These are phyloP conservation scores for Aspergillus texensis DNA, from an alignment of 2,329 filamentous ascomycete genomes.

Conservation along the genomic window DNA sequence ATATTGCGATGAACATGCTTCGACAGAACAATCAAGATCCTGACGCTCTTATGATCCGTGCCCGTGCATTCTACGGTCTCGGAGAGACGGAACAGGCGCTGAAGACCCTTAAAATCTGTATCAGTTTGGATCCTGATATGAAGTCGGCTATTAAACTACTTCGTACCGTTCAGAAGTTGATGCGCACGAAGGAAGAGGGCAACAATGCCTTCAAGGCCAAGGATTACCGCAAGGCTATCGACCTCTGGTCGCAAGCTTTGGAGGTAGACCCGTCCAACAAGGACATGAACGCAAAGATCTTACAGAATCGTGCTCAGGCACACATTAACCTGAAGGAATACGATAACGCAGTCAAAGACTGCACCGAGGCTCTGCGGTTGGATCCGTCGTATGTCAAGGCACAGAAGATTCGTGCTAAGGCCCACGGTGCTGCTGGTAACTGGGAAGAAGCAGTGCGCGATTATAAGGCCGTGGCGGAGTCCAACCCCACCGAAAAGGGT, in stretches of 20 bases:
- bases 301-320: conserved; percentile 90
- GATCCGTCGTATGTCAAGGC: conserved; percentile 88
- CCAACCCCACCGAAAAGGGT: conserved; percentile 77
- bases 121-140: conserved; percentile 90
- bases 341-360: conserved; percentile 79
- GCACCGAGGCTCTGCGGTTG: conserved; percentile 77
- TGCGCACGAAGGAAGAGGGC: conserved; percentile 91
- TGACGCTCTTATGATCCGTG: conserved; percentile 87
- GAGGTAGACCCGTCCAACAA: conserved; percentile 86
- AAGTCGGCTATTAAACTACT: conserved; percentile 86
- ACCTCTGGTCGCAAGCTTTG: conserved; percentile 81
- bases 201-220: conserved; percentile 88
- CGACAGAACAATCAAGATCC: conserved; percentile 88
- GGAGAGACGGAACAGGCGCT: conserved; percentile 95
- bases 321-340: conserved; percentile 79
- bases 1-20: conserved; percentile 84
- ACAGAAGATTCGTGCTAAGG: conserved; percentile 90
- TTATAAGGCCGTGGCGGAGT: conserved; percentile 82
- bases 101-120: conserved; percentile 85
- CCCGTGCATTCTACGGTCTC: conserved; percentile 82
- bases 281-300: conserved; percentile 89
- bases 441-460: conserved; percentile 93
- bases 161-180: conserved; percentile 85
- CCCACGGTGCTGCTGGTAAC: conserved; percentile 77
- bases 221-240: conserved; percentile 76